phyloP scores from a whole-genome alignment of 2,329 filamentous ascomycete genomes.

The Aspergillus sojae region DNA sequence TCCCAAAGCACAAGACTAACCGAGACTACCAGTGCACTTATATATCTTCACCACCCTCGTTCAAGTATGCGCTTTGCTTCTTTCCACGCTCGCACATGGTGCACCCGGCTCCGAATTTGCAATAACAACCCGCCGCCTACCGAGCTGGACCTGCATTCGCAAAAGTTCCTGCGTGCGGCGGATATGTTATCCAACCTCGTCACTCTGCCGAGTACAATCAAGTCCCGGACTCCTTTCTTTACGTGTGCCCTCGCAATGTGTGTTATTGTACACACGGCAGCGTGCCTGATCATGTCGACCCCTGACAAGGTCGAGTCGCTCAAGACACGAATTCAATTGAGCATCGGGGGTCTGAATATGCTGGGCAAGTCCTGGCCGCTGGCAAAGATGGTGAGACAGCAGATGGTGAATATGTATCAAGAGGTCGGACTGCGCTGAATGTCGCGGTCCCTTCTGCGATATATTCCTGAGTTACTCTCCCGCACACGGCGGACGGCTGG shows the following conservation, averaged over 20 bases:
- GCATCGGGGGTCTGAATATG: conserved; percentile 30
- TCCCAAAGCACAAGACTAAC: background rate
- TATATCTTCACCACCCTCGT: conserved; percentile 73
- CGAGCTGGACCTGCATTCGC: conserved; percentile 57
- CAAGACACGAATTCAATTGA: conserved; percentile 34
- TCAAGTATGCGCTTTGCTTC: conserved; percentile 58
- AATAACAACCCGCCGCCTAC: conserved; percentile 1
- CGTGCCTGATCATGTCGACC: conserved; percentile 60
- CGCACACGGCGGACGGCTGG: background rate
- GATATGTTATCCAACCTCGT: conserved; percentile 74
- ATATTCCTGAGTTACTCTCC: background rate
- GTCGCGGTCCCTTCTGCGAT: conserved; percentile 53
- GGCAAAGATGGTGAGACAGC: conserved; percentile 28
- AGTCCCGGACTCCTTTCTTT: conserved; percentile 75
- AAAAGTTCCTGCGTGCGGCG: conserved; percentile 77
- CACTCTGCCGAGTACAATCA: conserved; percentile 54
- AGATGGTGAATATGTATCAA: conserved; percentile 30
- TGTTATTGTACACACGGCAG: conserved; percentile 74
- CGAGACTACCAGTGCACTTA: conserved; percentile 44
- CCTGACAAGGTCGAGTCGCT: conserved; percentile 24
- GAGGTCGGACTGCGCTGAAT: conserved; percentile 31
- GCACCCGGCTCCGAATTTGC: conserved; percentile 16
- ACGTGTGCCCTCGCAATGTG: conserved; percentile 74
- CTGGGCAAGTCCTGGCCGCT: conserved; percentile 36
- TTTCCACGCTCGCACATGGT: conserved; percentile 23